phyloP scores from a whole-genome alignment of 2,329 filamentous ascomycete genomes.

The Stylonectria norvegica region DNA sequence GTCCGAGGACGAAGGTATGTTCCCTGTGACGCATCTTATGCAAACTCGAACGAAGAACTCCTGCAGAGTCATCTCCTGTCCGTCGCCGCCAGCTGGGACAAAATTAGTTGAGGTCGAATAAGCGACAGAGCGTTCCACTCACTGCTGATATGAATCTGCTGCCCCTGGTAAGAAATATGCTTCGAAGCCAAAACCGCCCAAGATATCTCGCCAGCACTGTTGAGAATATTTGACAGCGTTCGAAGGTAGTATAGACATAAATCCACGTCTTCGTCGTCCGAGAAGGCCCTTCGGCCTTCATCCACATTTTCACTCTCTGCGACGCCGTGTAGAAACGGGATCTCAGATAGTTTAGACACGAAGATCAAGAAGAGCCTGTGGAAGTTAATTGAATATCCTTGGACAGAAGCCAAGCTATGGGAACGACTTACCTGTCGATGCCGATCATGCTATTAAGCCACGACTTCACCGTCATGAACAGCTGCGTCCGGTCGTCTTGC shows the following conservation, averaged over 20 bases:
- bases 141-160: conserved; percentile 45
- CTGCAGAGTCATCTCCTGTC: conserved; percentile 59
- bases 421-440: conserved; percentile 54
- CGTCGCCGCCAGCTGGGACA: conserved; percentile 44
- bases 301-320: conserved; percentile 16
- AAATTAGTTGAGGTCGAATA: conserved; percentile 17
- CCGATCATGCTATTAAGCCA: conserved; percentile 72
- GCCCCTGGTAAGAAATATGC: conserved; percentile 29
- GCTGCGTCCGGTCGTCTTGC: conserved; percentile 66
- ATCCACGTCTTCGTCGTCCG: conserved; percentile 65
- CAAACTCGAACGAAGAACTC: conserved; percentile 66
- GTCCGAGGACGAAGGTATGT: conserved; percentile 16
- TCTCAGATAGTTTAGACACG: conserved; percentile 53
- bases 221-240: conserved; percentile 69
- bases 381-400: conserved; percentile 9
- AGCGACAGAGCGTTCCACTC: conserved; percentile 31
- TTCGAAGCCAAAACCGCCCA: conserved; percentile 70
- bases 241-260: conserved; percentile 76
- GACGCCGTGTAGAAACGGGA: conserved; percentile 47
- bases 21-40: conserved; percentile 53
- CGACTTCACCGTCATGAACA: conserved; percentile 71
- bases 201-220: conserved; percentile 61
- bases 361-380: conserved; percentile 59
- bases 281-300: conserved; percentile 29
- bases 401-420: not conserved